Evolutionary conservation across 148 eudicot genomes (phyloP).

Genomic region (Vaccinium vitisidaea): DNA sequence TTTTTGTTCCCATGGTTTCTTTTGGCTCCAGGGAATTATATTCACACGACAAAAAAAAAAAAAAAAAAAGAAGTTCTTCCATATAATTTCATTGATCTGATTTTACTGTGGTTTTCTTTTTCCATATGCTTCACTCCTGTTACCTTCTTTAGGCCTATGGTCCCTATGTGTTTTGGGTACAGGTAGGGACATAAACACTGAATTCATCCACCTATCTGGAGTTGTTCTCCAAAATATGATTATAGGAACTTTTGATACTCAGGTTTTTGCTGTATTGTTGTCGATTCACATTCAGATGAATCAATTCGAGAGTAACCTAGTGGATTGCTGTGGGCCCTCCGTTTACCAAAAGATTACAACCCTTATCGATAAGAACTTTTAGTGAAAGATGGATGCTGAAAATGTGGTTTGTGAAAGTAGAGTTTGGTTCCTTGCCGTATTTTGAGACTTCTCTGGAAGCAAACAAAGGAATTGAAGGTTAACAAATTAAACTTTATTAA

Average conservation of each 20-base stretch:
- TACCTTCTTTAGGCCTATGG: not conserved
- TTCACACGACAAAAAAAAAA: not conserved
- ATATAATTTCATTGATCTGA: not conserved
- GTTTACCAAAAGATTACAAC: too few species aligned
- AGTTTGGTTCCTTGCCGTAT: too few species aligned
- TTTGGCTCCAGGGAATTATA: not conserved
- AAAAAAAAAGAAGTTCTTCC: not conserved
- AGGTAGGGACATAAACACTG: not conserved
- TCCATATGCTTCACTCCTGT: not conserved
- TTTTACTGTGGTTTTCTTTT: not conserved
- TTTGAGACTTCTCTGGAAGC: too few species aligned
- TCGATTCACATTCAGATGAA: not conserved
- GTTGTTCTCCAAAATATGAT: constrained; percentile 1
- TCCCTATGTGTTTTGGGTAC: not conserved
- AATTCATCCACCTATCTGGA: constrained; percentile 7
- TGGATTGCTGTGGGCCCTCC: constrained; percentile 74
- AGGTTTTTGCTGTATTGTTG: not conserved
- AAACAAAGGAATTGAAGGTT: too few species aligned
- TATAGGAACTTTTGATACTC: not conserved
- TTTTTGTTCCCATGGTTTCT: not conserved
- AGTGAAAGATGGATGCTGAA: too few species aligned
- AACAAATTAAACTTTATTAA: too few species aligned
- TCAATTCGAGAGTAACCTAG: constrained; percentile 18
- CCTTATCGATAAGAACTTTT: too few species aligned
- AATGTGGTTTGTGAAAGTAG: too few species aligned